Percentiles rank a stretch among this genome's conserved stretches.
These are phyloP conservation scores for Rosa hybrid DNA, from an alignment of 331 rosid species.

Conservation along the genomic window DNA sequence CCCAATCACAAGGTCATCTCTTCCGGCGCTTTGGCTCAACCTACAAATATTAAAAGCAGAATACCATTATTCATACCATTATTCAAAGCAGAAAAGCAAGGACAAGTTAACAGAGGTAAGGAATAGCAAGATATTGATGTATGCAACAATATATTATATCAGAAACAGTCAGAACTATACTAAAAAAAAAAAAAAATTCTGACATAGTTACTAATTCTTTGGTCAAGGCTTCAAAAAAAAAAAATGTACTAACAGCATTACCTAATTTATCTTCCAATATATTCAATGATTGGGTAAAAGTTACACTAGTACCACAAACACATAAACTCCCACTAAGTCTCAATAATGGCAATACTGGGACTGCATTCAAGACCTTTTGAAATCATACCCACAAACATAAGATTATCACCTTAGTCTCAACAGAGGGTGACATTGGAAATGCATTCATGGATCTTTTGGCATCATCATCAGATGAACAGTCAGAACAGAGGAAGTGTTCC, in stretches of 20 bases:
- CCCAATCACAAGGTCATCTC: conserved; percentile 40
- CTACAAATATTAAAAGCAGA: conserved; percentile 31
- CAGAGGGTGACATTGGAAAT: conserved; percentile 52
- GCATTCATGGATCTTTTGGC: conserved; percentile 52
- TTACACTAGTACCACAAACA: not conserved
- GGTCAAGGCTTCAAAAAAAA: not conserved
- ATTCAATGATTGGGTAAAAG: not conserved
- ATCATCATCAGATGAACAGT: conserved; percentile 59
- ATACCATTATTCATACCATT: conserved; percentile 7
- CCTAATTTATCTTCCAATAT: not conserved
- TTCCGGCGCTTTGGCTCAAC: conserved; percentile 62
- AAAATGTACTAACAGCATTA: not conserved
- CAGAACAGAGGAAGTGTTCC: conserved; percentile 60
- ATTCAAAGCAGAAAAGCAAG: no score
- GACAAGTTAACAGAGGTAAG: conserved; percentile 9
- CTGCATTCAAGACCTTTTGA: not conserved
- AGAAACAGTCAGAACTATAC: not conserved
- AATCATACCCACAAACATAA: not conserved
- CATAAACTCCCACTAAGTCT: not conserved
- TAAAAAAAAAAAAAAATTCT: not conserved
- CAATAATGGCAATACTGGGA: not conserved
- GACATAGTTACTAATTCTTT: not conserved
- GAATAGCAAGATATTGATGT: conserved; percentile 7
- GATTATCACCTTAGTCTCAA: conserved; percentile 53
- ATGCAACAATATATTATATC: not conserved